Percentiles rank a stretch among this genome's conserved stretches.
Evolutionary conservation across 768 basidiomycete species (phyloP).

Genomic region (Kwoniella sp.): DNA sequence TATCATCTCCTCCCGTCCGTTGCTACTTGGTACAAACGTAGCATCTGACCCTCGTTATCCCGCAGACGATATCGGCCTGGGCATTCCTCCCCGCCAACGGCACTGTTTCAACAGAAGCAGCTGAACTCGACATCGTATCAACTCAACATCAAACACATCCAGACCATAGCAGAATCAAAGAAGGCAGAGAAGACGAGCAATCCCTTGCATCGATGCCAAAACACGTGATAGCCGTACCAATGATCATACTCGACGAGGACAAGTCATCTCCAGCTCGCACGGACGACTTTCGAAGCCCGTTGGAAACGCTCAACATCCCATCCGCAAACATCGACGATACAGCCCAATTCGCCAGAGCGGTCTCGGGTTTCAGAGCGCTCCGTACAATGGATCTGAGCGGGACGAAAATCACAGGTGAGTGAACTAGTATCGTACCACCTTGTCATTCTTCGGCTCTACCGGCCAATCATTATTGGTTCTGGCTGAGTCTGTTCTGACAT

Average conservation of each 20-base stretch:
- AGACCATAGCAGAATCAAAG: no score
- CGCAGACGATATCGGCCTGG: constrained; percentile 11
- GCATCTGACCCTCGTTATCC: constrained; percentile 14
- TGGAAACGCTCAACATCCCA: constrained; percentile 40
- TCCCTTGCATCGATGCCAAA: no score
- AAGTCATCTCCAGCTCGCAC: no score
- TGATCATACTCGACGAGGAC: not conserved
- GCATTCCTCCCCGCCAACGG: constrained; percentile 17
- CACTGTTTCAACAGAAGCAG: no score
- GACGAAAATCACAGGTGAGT: constrained; percentile 33
- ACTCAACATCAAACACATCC: not conserved
- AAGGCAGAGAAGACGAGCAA: no score
- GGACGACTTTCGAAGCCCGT: constrained; percentile 14
- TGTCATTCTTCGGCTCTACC: no score
- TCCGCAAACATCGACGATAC: constrained; percentile 17
- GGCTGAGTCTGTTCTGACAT: no score
- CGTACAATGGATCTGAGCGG: constrained; percentile 37
- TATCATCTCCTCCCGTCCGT: no score
- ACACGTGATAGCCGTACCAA: no score
- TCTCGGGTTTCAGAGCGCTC: constrained; percentile 22
- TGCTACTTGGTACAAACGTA: not conserved
- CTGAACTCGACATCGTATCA: no score
- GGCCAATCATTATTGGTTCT: no score
- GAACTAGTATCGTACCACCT: not conserved
- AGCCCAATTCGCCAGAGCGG: not conserved